Base-by-base conservation (phyloP, 2,329 filamentous ascomycete species). In the Monosporascus sp. region DNA sequence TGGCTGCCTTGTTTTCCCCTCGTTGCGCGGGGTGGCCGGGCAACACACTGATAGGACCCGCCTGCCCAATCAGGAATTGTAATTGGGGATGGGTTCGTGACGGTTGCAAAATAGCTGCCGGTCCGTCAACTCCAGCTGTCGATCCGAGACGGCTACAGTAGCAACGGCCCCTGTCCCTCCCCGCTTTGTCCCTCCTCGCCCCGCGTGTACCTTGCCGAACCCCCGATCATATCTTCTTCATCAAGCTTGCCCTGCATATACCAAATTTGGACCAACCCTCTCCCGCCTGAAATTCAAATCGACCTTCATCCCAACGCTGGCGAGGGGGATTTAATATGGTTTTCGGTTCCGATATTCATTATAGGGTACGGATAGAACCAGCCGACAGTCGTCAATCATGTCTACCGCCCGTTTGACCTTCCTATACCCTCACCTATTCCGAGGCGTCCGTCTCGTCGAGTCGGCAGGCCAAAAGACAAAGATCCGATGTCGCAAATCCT, bases 341-440 rank as follows among this genome's bases (percentile, higher is more conserved):
- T 48, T 24, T 55, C 50, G 55, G 37, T 54, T 47, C 27, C 24
- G 43, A 46, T 47, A 45, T 51, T 50, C 24, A 50, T 24, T 24
- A 35, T 43, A 49, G 24, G 47, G 41, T 38, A 35, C 22, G 44
- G 25, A 43, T n/a, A 45, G 43, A 57, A 56, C 46, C 47, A 25
- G 24, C 38, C 37, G 15, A 41, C 14, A 53, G 50, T 51, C 53
- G 54, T 47, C 53, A 5, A 67, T 62, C 56, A 89, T 89, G 83
- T 77, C 85, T 57, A 76, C 80, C 24, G 73, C 76, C 55, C 78
- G 86, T 63, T 74, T 89, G 55, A 81, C 82, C 17, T 89, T 89
- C 63, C 74, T 89, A 18, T 89, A 88, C 60, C 85, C 87, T 46
- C 82, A 84, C 60, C 70, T 89, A 51, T 81, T 86, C 68, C 82